phyloP scores from a whole-genome alignment of 2,329 filamentous ascomycete genomes.

The Talaromyces verruculosus region DNA sequence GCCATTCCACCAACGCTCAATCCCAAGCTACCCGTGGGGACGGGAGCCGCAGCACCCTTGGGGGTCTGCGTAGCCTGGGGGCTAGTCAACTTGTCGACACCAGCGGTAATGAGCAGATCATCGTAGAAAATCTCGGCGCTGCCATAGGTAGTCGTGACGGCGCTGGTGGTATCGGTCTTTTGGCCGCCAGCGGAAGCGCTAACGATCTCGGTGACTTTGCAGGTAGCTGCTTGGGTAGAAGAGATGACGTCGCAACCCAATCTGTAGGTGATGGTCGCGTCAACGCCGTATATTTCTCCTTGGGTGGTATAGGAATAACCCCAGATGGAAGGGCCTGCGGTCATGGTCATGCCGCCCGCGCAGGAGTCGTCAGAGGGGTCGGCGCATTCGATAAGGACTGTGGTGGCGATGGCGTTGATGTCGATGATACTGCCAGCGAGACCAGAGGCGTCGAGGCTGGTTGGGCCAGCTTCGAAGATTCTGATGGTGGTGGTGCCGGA shows the following conservation, averaged over 20 bases:
- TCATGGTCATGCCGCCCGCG: background rate
- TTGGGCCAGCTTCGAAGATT: slow-evolving; percentile 4
- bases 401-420: background rate
- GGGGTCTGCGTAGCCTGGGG: slow-evolving; percentile 2
- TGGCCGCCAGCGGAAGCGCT: background rate
- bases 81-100: slow-evolving; percentile 3
- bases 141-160: background rate
- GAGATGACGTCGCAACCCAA: background rate
- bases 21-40: background rate
- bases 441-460: background rate
- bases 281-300: background rate
- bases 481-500: slow-evolving; percentile 8
- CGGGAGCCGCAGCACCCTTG: slow-evolving; percentile 1
- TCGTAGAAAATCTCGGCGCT: background rate
- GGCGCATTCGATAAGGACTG: background rate
- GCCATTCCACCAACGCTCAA: slow-evolving; percentile 6
- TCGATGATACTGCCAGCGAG: background rate
- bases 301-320: background rate
- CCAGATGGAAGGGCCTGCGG: background rate
- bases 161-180: background rate
- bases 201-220: background rate
- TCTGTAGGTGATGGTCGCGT: background rate
- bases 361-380: background rate
- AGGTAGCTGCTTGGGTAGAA: slow-evolving; percentile 4
- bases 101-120: background rate